Evolutionary conservation across 306 rosid genomes (phyloP).

Genomic region (Malus orientalis): DNA sequence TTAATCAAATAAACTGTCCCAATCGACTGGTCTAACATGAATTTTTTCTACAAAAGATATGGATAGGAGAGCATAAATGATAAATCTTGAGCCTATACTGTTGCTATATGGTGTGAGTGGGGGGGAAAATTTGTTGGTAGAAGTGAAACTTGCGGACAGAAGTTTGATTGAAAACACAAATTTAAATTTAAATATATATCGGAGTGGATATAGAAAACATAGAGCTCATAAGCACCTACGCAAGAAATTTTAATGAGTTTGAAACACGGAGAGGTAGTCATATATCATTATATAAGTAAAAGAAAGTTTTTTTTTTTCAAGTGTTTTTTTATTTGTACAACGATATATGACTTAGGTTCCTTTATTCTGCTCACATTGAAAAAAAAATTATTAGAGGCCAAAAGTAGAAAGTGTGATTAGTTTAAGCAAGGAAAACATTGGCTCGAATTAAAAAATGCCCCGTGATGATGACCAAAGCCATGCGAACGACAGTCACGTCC

Average conservation of each 20-base stretch:
- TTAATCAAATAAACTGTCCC: too few species aligned
- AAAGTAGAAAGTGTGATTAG: background rate
- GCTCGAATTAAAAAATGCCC: background rate
- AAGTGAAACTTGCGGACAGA: background rate
- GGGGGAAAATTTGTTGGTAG: background rate
- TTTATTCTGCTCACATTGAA: too few species aligned
- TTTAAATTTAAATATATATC: background rate
- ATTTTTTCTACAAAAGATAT: background rate
- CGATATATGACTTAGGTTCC: too few species aligned
- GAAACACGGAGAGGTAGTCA: accelerated
- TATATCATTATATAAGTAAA: too few species aligned
- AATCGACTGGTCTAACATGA: background rate
- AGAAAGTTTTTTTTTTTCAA: too few species aligned
- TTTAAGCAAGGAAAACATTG: slow-evolving; percentile 3
- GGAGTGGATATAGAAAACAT: background rate
- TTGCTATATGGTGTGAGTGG: background rate
- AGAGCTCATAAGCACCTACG: background rate
- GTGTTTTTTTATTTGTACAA: too few species aligned
- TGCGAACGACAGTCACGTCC: background rate
- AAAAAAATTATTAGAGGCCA: background rate
- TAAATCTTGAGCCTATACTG: background rate
- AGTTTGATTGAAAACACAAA: background rate
- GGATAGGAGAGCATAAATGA: background rate
- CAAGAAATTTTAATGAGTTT: accelerated
- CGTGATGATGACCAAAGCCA: background rate